phyloP scores from a whole-genome alignment of 805 yeast genomes.

The Candida glaebosa region DNA sequence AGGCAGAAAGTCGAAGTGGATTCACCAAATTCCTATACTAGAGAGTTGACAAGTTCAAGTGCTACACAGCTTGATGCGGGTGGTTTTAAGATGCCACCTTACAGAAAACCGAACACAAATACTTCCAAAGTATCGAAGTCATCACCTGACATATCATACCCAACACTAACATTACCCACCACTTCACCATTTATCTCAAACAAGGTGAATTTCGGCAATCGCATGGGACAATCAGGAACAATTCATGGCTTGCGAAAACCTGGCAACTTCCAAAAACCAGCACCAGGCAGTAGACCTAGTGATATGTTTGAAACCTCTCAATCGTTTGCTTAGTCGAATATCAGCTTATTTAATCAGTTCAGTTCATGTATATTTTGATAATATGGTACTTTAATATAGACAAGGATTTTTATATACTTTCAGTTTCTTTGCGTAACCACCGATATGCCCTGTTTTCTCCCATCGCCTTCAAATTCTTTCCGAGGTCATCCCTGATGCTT shows the following conservation, averaged over 20 bases:
- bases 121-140: not conserved
- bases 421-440: constrained; percentile 73
- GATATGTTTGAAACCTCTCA: constrained; percentile 22
- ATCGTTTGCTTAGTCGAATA: constrained; percentile 13
- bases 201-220: constrained; percentile 15
- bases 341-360: too few relatives aligned
- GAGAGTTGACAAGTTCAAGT: not conserved
- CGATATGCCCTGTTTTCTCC: constrained; percentile 56
- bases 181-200: constrained; percentile 31
- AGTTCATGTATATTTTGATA: not conserved
- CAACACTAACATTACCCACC: constrained; percentile 16
- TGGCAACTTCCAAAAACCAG: constrained; percentile 32
- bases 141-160: constrained; percentile 10
- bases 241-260: constrained; percentile 28
- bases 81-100: constrained; percentile 22
- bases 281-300: constrained; percentile 13
- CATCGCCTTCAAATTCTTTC: constrained; percentile 43
- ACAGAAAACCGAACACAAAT: constrained; percentile 16
- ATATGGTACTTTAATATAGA: constrained; percentile 1
- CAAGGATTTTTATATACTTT: constrained; percentile 17
- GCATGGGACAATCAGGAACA: constrained; percentile 5
- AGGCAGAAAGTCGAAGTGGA: not conserved
- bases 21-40: not conserved
- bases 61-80: constrained; percentile 8
- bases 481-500: constrained; percentile 30